Base-by-base conservation (phyloP, 192 early-diverging fungal species). In the Physocladia obscura region DNA sequence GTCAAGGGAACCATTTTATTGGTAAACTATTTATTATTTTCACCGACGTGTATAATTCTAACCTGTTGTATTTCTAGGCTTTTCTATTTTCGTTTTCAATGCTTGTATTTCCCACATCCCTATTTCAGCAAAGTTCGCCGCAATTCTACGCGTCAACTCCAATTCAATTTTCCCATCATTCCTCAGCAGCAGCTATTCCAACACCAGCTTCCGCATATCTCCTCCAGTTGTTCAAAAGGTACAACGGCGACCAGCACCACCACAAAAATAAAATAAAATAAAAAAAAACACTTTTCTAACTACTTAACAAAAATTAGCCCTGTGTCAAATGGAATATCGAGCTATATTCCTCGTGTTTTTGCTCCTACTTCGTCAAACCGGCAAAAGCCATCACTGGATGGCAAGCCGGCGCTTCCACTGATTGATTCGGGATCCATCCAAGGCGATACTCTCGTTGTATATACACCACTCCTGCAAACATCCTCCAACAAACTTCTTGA, bases 61-160 rank as follows among this genome's bases (percentile, higher is more conserved):
- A 71, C 50, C 73, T 67, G 40, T 31, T 8, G 0, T 31, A 1
- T 1, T 37, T 70, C 2, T 71, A 92, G 92, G 89, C 89, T 8
- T 79, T 92, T 49, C 71, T 94, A 30, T 92, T 94, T 65, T 94
- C 93, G 39, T 91, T 94, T 74, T 89, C 90, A 35, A 50, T 93
- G 67, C 87, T 95, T 40, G 86, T 89, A 49, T 71, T 94, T 57
- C 92, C 91, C 4, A 61, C 73, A 0, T 71, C 82, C 6, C 57
- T 84, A 34, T 79, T 68, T 38, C 35, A 56, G 39, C 13, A 8
- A 21, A 21, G 51, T 17, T 8, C 59, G 4, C 34, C 59, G 2
- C 57, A 59, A 19, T 59, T 59, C 24, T 59, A n/a, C n/a, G n/a
- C n/a, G n/a, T n/a, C n/a, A n/a, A n/a, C n/a, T n/a, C n/a, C n/a